A percentile compares a stretch with the other conserved stretches of the same genome.
Evolutionary conservation across 179 eudicot species (phyloP).

Genomic region (Drosera spatulata): DNA sequence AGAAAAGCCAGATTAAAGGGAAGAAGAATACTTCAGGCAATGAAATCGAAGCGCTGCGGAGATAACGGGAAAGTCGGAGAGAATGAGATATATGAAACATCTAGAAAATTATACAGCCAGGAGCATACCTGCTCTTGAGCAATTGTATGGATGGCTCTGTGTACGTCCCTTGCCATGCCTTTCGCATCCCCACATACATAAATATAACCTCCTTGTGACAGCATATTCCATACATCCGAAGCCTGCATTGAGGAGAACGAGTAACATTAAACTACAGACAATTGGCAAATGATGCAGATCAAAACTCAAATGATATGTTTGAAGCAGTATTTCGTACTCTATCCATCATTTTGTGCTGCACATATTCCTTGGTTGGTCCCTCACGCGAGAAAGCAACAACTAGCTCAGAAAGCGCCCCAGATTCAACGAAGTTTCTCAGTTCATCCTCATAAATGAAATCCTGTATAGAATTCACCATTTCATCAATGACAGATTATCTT

Average conservation of each 20-base stretch:
- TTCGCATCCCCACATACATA: constrained; percentile 25
- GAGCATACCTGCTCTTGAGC: constrained; percentile 74
- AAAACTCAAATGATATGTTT: neutral
- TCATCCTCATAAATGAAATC: constrained; percentile 74
- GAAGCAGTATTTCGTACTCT: constrained; percentile 28
- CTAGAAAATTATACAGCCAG: neutral
- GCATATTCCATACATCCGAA: constrained; percentile 59
- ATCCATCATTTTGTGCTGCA: constrained; percentile 71
- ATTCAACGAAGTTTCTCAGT: constrained; percentile 42
- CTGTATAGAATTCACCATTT: constrained; percentile 15
- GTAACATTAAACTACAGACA: neutral
- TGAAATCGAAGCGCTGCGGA: too few species aligned
- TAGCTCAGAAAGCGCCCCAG: constrained; percentile 62
- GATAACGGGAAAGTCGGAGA: too few species aligned
- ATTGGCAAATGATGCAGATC: neutral
- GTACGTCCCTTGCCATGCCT: constrained; percentile 97
- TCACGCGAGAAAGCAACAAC: constrained; percentile 79
- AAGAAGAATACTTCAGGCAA: too few species aligned
- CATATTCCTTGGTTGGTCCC: constrained; percentile 68
- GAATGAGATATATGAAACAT: too few species aligned
- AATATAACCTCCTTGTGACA: constrained; percentile 66
- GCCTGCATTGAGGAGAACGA: constrained; percentile 24
- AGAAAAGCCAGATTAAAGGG: too few species aligned
- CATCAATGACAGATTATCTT: neutral
- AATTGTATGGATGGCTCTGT: constrained; percentile 79